phyloP scores from a whole-genome alignment of 306 rosid species.

The Mucuna pruriens region DNA sequence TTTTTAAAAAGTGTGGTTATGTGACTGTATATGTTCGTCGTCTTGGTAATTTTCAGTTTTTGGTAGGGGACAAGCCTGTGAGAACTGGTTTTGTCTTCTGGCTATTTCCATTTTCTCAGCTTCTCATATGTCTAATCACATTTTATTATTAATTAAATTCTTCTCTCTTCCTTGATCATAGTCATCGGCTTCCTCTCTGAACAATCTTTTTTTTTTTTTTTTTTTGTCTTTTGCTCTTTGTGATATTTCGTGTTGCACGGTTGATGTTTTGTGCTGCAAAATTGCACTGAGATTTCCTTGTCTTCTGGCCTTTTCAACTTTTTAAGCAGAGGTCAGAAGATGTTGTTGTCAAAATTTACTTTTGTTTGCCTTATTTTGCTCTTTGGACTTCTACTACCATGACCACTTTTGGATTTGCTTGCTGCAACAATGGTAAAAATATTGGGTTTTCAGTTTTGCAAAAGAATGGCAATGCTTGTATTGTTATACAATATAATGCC shows the following conservation, averaged over 20 bases:
- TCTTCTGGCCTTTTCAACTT: slow-evolving; percentile 31
- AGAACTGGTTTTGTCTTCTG: slow-evolving; percentile 62
- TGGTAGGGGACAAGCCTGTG: slow-evolving; percentile 51
- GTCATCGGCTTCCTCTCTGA: slow-evolving; percentile 54
- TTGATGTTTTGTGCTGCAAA: slow-evolving; percentile 36
- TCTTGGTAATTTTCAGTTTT: slow-evolving; percentile 51
- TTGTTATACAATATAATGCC: slow-evolving; percentile 42
- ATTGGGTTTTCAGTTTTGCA: slow-evolving; percentile 47
- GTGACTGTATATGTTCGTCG: slow-evolving; percentile 57
- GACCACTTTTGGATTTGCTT: slow-evolving; percentile 35
- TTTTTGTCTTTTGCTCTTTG: slow-evolving; percentile 50
- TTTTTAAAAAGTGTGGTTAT: slow-evolving; percentile 41
- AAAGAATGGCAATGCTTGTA: slow-evolving; percentile 53
- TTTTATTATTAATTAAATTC: slow-evolving; percentile 3
- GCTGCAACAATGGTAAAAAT: slow-evolving; percentile 41
- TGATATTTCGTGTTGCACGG: slow-evolving; percentile 43
- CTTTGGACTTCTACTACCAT: slow-evolving; percentile 34
- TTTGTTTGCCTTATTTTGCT: slow-evolving; percentile 20
- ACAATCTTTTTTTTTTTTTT: slow-evolving; percentile 38
- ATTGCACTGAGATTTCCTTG: slow-evolving; percentile 40
- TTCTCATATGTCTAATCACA: slow-evolving; percentile 37
- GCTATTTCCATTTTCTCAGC: slow-evolving; percentile 53
- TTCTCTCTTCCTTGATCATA: slow-evolving; percentile 40
- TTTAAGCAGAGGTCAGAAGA: slow-evolving; percentile 27
- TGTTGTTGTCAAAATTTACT: slow-evolving; percentile 18